Conservation (phyloP, 2,329 filamentous ascomycete genomes). For the Rhynchosporium secalis region DNA sequence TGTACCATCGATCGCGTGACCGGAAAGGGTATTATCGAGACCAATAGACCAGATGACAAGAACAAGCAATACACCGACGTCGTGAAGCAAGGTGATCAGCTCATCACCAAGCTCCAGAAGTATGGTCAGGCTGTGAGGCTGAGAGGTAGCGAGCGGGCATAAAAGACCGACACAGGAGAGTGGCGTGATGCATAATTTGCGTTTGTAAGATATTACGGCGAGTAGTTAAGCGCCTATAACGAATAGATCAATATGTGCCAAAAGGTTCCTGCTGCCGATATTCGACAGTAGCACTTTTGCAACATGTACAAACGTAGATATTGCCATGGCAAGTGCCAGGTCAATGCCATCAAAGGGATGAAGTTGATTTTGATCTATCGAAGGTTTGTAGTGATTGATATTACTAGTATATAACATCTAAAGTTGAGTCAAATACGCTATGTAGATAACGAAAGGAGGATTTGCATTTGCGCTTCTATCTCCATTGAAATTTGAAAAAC, state of each 20-base stretch:
- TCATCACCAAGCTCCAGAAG: constrained; percentile 99
- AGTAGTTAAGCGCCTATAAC: constrained; percentile 26
- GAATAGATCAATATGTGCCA: constrained; percentile 17
- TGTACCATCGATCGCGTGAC: constrained; percentile 98
- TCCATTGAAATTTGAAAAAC: too few relatives aligned
- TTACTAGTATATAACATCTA: not conserved
- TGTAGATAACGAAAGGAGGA: too few relatives aligned
- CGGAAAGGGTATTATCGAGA: constrained; percentile 96
- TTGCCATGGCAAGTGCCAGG: constrained; percentile 5
- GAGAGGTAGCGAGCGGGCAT: constrained; percentile 91
- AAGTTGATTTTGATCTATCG: not conserved
- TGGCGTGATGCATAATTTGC: constrained; percentile 20
- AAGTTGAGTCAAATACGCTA: not conserved
- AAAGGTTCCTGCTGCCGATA: not conserved
- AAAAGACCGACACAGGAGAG: constrained; percentile 32
- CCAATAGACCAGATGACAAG: constrained; percentile 96
- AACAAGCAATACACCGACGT: constrained; percentile 99
- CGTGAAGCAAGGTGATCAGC: constrained; percentile 93
- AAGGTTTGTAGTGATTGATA: not conserved
- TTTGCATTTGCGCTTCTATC: too few relatives aligned
- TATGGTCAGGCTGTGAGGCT: constrained; percentile 95
- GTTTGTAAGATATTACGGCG: constrained; percentile 34
- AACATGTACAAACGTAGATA: not conserved
- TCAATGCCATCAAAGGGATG: not conserved
- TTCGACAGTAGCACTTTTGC: not conserved